These are phyloP conservation scores for Botryosphaeria dothidea DNA, from an alignment of 2,329 filamentous ascomycete genomes.

Conservation along the genomic window DNA sequence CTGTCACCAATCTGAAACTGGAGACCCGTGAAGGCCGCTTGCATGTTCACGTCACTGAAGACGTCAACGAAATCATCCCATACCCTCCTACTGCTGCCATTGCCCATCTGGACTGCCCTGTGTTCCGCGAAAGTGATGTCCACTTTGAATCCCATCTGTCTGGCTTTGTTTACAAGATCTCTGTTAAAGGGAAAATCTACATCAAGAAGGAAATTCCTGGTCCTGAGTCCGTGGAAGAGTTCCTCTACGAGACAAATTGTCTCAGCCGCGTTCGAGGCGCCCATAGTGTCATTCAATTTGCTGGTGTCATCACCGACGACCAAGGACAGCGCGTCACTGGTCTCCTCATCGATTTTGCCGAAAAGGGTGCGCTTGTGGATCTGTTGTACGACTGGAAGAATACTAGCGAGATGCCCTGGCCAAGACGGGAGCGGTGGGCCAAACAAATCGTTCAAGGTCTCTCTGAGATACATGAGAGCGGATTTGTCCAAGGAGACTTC, in stretches of 20 bases:
- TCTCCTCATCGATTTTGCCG: constrained; percentile 83
- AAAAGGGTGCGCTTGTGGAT: constrained; percentile 85
- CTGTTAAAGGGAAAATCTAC: constrained; percentile 66
- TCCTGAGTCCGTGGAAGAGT: constrained; percentile 92
- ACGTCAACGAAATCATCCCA: constrained; percentile 89
- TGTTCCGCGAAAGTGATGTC: constrained; percentile 71
- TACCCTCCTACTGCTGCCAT: constrained; percentile 76
- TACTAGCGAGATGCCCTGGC: constrained; percentile 61
- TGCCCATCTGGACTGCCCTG: constrained; percentile 63
- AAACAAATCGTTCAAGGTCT: constrained; percentile 86
- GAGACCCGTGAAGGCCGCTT: constrained; percentile 84
- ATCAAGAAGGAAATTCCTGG: constrained; percentile 99
- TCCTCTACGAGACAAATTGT: constrained; percentile 95
- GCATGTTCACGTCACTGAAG: constrained; percentile 97
- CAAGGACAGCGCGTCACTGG: constrained; percentile 74
- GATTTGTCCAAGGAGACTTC: constrained; percentile 97
- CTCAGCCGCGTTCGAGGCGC: constrained; percentile 76
- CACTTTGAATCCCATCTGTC: constrained; percentile 91
- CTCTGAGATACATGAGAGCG: constrained; percentile 89
- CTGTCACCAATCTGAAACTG: constrained; percentile 92
- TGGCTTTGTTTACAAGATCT: constrained; percentile 95
- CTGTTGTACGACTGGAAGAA: constrained; percentile 78
- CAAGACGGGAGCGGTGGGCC: constrained; percentile 80
- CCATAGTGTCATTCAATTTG: constrained; percentile 78
- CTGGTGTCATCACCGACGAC: constrained; percentile 86